Evolutionary conservation across 176 grass and related monocot species (phyloP).

Genomic region (Paspalum vaginatum): DNA sequence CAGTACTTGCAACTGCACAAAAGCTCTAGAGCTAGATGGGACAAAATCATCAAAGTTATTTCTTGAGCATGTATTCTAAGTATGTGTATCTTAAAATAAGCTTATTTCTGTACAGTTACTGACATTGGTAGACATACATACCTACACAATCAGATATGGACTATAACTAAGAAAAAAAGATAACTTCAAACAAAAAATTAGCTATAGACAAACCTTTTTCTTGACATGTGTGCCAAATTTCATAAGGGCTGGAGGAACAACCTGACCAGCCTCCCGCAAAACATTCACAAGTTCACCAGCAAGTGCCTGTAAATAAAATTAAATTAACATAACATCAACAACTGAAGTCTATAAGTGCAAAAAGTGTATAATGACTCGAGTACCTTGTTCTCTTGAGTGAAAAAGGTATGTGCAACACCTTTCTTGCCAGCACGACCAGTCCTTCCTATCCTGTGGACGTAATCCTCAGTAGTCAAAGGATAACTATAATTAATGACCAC

Average conservation of each 20-base stretch:
- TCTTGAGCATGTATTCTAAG: neutral
- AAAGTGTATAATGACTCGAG: neutral
- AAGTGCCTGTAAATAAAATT: constrained; percentile 59
- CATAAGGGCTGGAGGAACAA: constrained; percentile 71
- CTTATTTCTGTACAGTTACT: neutral
- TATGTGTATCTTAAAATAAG: neutral
- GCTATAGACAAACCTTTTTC: constrained; percentile 81
- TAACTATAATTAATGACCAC: constrained; percentile 98
- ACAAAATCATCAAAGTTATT: neutral
- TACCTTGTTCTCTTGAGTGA: constrained; percentile 92
- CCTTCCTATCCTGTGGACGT: constrained; percentile 95
- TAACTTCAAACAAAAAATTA: constrained; percentile 23
- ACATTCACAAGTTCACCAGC: constrained; percentile 98
- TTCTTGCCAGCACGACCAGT: constrained; percentile 96
- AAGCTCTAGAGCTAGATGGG: neutral
- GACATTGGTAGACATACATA: neutral
- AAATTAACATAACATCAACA: constrained; percentile 25
- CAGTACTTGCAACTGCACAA: neutral
- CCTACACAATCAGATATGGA: neutral
- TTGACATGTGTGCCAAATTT: constrained; percentile 98
- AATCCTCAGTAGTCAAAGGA: constrained; percentile 97
- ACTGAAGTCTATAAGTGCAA: neutral
- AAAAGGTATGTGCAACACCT: constrained; percentile 96
- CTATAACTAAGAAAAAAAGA: constrained; percentile 14
- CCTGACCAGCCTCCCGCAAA: constrained; percentile 89